Evolutionary conservation across 1,284 basidiomycete genomes (phyloP), one percentile per base, ranked within the genome.

Genomic region (Papiliotrema flavescens): DNA sequence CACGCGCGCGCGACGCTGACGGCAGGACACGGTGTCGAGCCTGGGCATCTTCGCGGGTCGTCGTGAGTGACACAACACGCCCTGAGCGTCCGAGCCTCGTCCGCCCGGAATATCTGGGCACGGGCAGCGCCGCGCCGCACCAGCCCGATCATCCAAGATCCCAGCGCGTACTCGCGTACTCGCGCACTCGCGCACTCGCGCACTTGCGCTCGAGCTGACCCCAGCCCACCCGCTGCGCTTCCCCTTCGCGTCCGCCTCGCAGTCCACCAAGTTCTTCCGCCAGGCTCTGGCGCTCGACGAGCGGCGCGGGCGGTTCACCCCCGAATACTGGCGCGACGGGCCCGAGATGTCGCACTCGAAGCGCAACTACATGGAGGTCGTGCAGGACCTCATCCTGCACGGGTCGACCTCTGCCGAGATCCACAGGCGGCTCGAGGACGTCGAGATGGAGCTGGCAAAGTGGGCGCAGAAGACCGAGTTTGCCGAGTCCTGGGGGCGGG

Each of bases 221-320:
- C 49, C 57, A 52, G 62, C 57, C 22, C 59, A n/a, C n/a, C n/a
- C n/a, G n/a, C n/a, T n/a, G n/a, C n/a, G n/a, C n/a, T n/a, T 68
- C 8, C 63, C 64, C 11, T 66, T 63, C 50, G 66, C 64, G 3
- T 46, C 56, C 22, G 54, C 55, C 11, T 56, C 64, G 26, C 50
- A 55, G 9, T 54, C 53, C 20, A 66, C 76, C 46, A 36, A 41
- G 2, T 66, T 66, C 59, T 76, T 76, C 59, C 64, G 73, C 9
- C 75, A 76, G 19, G 70, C 71, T 3, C 53, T 75, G 8, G 64
- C 73, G 3, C 60, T 76, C 34, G 70, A 76, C 53, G 74, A 76
- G 51, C 60, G 67, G 11, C 58, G 75, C 26, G 68, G 65, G 19
- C 65, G 71, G 24, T 76, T 74, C 54, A 54, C 59, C 19, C 68